These are phyloP conservation scores for Dioscorea zingiberensis DNA, from an alignment of 106 monocot genomes.

Conservation along the genomic window DNA sequence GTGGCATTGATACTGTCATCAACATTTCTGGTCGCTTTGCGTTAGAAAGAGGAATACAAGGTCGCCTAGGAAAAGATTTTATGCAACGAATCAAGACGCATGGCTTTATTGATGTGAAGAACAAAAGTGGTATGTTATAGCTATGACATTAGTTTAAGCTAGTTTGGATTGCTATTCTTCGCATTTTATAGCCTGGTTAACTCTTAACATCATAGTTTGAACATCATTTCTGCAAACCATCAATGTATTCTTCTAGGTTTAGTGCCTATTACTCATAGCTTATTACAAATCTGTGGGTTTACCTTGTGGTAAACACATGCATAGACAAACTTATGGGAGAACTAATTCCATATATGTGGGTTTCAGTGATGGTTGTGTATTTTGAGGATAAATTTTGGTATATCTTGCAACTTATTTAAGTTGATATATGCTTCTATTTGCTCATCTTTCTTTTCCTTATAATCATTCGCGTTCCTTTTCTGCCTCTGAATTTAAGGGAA, in stretches of 20 bases:
- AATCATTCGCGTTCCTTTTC: not conserved
- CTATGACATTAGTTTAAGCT: not conserved
- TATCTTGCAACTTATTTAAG: not conserved
- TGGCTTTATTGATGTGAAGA: slow-evolving; percentile 81
- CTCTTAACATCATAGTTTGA: not conserved
- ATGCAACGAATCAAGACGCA: slow-evolving; percentile 59
- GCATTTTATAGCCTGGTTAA: not conserved
- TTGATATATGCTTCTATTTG: not conserved
- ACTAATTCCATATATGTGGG: no score
- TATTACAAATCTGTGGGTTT: no score
- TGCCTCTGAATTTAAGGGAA: slow-evolving; percentile 23
- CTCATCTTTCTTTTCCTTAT: not conserved
- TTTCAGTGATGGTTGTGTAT: no score
- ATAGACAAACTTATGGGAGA: no score
- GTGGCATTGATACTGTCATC: slow-evolving; percentile 44
- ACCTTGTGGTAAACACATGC: no score
- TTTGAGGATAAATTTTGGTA: not conserved
- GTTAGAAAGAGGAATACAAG: slow-evolving; percentile 58
- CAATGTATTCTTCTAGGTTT: not conserved
- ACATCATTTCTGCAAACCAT: no score
- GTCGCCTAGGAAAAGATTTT: slow-evolving; percentile 60
- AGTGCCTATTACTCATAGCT: no score
- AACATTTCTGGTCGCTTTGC: slow-evolving; percentile 89
- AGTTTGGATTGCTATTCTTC: not conserved
- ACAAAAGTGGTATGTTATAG: slow-evolving; percentile 40